Base-by-base conservation (phyloP, 352 stramenopile genomes). In the Phytophthora cryptogea region DNA sequence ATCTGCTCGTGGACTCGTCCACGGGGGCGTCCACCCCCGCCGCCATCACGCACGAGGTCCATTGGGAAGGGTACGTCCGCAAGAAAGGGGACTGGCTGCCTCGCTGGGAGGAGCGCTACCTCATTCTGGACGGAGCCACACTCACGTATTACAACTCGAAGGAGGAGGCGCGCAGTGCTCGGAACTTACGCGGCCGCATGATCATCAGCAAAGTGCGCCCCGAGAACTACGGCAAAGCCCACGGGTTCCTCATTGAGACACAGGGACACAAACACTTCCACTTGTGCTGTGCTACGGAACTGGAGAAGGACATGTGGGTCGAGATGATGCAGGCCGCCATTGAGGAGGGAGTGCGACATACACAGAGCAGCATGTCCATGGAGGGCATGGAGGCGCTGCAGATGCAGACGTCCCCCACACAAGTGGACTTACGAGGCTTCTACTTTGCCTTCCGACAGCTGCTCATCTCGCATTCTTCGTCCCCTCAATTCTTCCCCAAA, bases 291-390 rank as follows among this genome's bases (percentile, higher is more conserved):
- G 63, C 85, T 6, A 94, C 85, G 7, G 87, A 94, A 57, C 63
- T 95, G 26, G 87, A 95, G 64, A 95, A 95, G 51, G 87, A 95
- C 50, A 95, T 94, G 87, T 95, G 87, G 87, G 78, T 95, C 47
- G 87, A 95, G 63, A 95, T 95, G 87, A 95, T 95, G 87, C 83
- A 93, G 56, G 85, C 87, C 8, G 87, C 87, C 9, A 91, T 95
- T 62, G 87, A 94, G 41, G 85, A 94, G 20, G 65, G 69, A 7
- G 44, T 68, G 17, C 47, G 54, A 30, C 59, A 70, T 26, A 36
- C 30, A 26, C 46, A 59, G n/a, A 56, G 74, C 35, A 61, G 73
- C 8, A 33, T 68, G 1, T 60, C 62, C 1, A 35, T 53, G 4
- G 70, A 72, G 14, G 70, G 48, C 2, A 46, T 66, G 41, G 75